A percentile compares a stretch with the other conserved stretches of the same genome.
Evolutionary conservation across 2,329 filamentous ascomycete genomes (phyloP).

Genomic region (Phialophora chinensis): DNA sequence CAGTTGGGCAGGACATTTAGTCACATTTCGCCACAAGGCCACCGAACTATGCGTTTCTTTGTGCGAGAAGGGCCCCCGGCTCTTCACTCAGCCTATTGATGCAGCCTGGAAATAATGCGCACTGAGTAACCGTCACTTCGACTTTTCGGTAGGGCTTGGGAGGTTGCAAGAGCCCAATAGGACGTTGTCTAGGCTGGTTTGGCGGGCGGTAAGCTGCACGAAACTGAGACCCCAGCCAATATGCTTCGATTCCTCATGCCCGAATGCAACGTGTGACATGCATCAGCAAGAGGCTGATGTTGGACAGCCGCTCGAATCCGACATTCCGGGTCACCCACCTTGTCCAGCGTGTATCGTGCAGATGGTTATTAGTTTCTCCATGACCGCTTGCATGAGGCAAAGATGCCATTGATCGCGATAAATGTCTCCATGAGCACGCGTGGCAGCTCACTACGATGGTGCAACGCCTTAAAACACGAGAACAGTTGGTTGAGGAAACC

Average conservation of each 20-base stretch:
- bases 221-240: constrained; percentile 9
- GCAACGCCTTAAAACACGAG: background rate
- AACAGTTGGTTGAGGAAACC: background rate
- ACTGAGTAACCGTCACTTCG: constrained; percentile 31
- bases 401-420: background rate
- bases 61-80: background rate
- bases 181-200: constrained; percentile 10
- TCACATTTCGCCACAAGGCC: background rate
- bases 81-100: constrained; percentile 10
- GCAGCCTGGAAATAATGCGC: constrained; percentile 20
- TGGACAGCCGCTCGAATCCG: constrained; percentile 27
- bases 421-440: background rate
- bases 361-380: background rate
- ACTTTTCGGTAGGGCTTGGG: constrained; percentile 6
- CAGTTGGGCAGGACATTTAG: background rate
- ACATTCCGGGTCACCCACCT: constrained; percentile 22
- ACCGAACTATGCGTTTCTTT: background rate
- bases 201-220: constrained; percentile 21
- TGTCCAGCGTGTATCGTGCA: background rate
- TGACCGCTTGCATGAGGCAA: background rate
- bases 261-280: constrained; percentile 31
- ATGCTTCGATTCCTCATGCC: constrained; percentile 8
- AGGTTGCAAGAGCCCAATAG: constrained; percentile 9
- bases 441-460: background rate
- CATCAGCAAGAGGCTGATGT: constrained; percentile 28